Evolutionary conservation across 768 basidiomycete species (phyloP).

Genomic region (Mycena leptocephala): DNA sequence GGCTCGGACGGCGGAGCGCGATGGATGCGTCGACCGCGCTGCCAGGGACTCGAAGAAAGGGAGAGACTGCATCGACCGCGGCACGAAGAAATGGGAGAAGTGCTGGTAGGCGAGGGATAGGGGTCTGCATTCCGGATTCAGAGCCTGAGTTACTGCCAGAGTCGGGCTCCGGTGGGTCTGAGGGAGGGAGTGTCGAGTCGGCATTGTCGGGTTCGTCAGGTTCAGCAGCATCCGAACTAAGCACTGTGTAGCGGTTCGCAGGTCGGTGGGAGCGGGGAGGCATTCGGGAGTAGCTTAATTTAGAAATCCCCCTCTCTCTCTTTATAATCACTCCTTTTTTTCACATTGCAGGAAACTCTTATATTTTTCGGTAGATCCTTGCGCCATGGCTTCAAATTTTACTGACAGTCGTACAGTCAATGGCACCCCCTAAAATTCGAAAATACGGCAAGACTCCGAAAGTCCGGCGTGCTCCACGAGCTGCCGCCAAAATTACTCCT

Average conservation of each 20-base stretch:
- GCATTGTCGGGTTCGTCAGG: not conserved
- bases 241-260: not conserved
- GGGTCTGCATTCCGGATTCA: not conserved
- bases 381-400: not conserved
- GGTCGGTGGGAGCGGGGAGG: not conserved
- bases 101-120: not conserved
- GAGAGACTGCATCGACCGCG: not conserved
- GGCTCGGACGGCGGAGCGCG: not conserved
- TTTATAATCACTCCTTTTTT: too few relatives aligned
- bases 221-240: not conserved
- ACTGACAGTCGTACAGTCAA: not conserved
- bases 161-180: not conserved
- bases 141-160: not conserved
- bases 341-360: too few relatives aligned
- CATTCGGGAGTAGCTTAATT: not conserved
- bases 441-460: not conserved
- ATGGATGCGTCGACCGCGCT: not conserved
- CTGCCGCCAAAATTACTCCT: not conserved
- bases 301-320: not conserved
- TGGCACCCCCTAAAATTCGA: not conserved
- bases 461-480: not conserved
- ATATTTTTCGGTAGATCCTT: not conserved
- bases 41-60: not conserved
- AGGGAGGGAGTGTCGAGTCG: not conserved
- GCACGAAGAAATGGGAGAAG: not conserved